Evolutionary conservation across 345 rosid genomes (phyloP).

Genomic region (Arabis alpina): DNA sequence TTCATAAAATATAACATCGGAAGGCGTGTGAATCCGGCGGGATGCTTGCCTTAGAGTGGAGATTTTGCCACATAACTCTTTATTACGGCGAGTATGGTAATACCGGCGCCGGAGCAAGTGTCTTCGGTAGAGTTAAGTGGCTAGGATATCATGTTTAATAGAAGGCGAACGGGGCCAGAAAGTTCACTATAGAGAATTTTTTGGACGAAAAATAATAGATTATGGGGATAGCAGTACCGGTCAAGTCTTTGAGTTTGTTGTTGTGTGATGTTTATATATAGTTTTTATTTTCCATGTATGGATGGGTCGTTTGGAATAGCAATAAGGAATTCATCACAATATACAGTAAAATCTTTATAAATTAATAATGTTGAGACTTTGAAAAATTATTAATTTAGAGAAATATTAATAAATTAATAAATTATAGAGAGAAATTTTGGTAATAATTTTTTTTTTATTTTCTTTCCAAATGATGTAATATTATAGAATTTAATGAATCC

Average conservation of each 20-base stretch:
- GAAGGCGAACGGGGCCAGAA: conserved; percentile 53
- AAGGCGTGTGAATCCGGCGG: conserved; percentile 52
- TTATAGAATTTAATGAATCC: too few relatives aligned
- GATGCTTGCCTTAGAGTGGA: conserved; percentile 86
- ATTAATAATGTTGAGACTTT: too few relatives aligned
- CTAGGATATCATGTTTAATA: conserved; percentile 56
- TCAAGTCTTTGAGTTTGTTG: conserved; percentile 50
- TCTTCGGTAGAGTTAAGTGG: conserved; percentile 76
- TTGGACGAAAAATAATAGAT: conserved; percentile 72
- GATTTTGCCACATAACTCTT: conserved; percentile 71
- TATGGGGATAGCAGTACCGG: conserved; percentile 74
- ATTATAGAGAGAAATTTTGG: too few relatives aligned
- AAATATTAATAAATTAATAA: too few relatives aligned
- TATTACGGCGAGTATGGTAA: conserved; percentile 86
- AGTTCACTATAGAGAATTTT: conserved; percentile 72
- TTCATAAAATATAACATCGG: conserved; percentile 62
- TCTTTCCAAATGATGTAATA: too few relatives aligned
- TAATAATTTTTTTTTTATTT: too few relatives aligned
- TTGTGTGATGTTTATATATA: conserved; percentile 28
- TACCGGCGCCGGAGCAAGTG: conserved; percentile 61
- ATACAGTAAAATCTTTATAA: too few relatives aligned
- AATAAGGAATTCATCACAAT: conserved; percentile 2
- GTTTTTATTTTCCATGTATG: neutral
- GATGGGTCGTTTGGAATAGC: conserved; percentile 4
- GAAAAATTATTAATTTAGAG: too few relatives aligned